Evolutionary conservation across 2,329 filamentous ascomycete species (phyloP), one percentile per base, ranked within the genome.

Genomic region (Curvularia lunata): DNA sequence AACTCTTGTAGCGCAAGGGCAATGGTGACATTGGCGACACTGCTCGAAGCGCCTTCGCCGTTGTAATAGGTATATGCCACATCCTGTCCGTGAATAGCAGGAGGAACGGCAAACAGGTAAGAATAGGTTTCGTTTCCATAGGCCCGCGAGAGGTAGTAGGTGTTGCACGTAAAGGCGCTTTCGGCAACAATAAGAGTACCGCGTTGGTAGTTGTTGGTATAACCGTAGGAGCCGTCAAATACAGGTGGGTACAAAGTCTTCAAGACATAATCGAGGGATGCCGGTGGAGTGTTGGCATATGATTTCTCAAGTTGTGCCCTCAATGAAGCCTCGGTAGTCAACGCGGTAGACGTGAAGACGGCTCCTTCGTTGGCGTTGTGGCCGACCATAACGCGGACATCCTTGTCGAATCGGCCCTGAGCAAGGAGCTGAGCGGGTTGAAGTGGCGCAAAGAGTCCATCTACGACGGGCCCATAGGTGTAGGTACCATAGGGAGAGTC

Each of bases 61-160:
- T 81, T 79, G 73, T 80, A 86, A 72, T 82, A 86, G 0, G 82
- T 84, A 62, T 84, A 86, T 0, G 77, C 58, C 4, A 84, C 63
- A 62, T 87, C 85, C 49, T 78, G 70, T 18, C 80, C 83, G 65
- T 87, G 85, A 34, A 84, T 74, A 7, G 78, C 83, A 0, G 84
- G 84, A 0, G 81, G 80, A 1, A 84, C 77, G 21, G 79, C 75
- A 65, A 86, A 87, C 23, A 81, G 70, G 73, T 86, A 86, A 1
- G 77, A 76, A 67, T 82, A 83, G 0, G 82, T 82, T 9, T 77
- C 49, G 68, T 83, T 82, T 10, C 68, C 64, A 68, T 75, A 81
- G 7, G 80, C 83, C 1, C 71, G 73, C 53, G 79, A 77, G 4
- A 86, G 75, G 64, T 79, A 84, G 65, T 80, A 77, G 13, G 83